phyloP scores from a whole-genome alignment of 495 filamentous ascomycete genomes.

The Hyaloscypha finlandica region DNA sequence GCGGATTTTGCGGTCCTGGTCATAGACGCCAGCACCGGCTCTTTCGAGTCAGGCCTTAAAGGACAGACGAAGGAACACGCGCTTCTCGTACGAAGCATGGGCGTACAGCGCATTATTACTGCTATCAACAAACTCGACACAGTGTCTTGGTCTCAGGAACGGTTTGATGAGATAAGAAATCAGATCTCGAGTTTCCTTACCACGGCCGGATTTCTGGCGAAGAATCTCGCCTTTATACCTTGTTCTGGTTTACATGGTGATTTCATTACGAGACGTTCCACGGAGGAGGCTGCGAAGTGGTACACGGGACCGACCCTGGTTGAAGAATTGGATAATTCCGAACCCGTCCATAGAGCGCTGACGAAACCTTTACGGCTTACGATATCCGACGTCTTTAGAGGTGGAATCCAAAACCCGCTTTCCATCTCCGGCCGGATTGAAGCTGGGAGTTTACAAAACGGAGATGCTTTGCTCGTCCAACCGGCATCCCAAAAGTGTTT shows the following conservation, averaged over 20 bases:
- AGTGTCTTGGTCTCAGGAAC: constrained; percentile 73
- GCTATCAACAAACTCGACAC: constrained; percentile 95
- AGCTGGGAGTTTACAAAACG: constrained; percentile 77
- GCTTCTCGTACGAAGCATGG: constrained; percentile 87
- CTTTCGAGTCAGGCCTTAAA: constrained; percentile 89
- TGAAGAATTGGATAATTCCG: constrained; percentile 78
- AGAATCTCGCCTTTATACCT: constrained; percentile 83
- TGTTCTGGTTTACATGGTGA: constrained; percentile 87
- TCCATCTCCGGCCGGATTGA: constrained; percentile 87
- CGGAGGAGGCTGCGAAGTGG: constrained; percentile 65
- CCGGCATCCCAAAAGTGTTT: constrained; percentile 77
- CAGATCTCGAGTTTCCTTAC: constrained; percentile 83
- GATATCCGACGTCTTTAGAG: constrained; percentile 78
- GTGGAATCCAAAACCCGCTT: constrained; percentile 69
- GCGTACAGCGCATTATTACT: constrained; percentile 82
- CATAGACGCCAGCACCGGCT: constrained; percentile 83
- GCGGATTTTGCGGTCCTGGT: constrained; percentile 96
- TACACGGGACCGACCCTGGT: constrained; percentile 79
- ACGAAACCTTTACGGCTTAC: constrained; percentile 83
- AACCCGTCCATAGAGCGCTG: constrained; percentile 68
- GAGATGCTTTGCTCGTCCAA: constrained; percentile 76
- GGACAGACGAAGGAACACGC: constrained; percentile 96
- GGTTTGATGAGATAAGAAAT: constrained; percentile 82
- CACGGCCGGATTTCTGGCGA: constrained; percentile 74
- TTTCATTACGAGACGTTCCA: constrained; percentile 69